Evolutionary conservation across 345 rosid species (phyloP).

Genomic region (Eucalyptus pumila): DNA sequence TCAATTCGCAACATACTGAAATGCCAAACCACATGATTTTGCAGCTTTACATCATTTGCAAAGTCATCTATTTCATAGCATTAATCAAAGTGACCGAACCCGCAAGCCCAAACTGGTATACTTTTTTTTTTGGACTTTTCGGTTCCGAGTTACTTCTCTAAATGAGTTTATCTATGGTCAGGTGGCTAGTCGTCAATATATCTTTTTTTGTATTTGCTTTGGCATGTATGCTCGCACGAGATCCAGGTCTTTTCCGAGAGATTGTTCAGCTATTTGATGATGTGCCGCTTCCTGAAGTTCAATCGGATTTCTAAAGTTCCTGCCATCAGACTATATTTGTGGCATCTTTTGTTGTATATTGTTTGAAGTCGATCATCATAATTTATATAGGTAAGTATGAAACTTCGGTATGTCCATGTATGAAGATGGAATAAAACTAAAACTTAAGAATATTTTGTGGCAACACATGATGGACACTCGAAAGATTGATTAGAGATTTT

Average conservation of each 20-base stretch:
- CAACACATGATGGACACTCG: neutral
- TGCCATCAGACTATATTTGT: no score
- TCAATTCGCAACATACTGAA: accelerated
- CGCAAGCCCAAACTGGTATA: neutral
- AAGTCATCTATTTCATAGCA: no score
- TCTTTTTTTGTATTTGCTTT: accelerated
- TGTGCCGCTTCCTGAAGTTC: neutral
- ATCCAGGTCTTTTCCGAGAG: accelerated
- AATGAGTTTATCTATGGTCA: accelerated
- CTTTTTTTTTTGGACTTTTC: accelerated
- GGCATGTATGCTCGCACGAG: accelerated
- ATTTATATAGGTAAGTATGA: no score
- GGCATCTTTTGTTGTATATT: no score
- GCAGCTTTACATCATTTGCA: accelerated
- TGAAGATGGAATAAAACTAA: neutral
- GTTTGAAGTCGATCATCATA: accelerated
- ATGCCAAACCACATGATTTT: accelerated
- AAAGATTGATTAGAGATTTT: neutral
- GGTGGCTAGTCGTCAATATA: no score
- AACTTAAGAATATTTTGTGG: neutral
- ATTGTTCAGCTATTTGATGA: accelerated
- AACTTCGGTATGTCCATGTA: neutral
- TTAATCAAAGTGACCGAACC: accelerated
- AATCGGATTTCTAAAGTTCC: no score
- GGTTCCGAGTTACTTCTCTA: accelerated